Conservation (phyloP, 495 filamentous ascomycete species). For the Apiosordaria backusii region DNA sequence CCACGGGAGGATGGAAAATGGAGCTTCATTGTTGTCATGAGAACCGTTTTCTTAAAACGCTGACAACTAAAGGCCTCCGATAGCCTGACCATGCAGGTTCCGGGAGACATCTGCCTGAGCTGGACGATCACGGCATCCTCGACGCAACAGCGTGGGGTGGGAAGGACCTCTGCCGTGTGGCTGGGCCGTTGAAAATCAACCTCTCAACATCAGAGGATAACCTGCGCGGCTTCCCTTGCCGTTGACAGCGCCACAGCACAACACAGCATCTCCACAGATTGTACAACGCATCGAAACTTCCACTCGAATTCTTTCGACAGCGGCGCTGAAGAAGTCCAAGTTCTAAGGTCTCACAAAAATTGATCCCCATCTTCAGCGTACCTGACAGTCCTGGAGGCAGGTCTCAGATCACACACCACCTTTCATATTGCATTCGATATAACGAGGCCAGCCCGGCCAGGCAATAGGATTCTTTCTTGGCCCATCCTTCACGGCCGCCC, state of each 20-base stretch:
- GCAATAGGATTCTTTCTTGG: background rate
- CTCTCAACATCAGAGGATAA: background rate
- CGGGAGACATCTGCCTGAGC: background rate
- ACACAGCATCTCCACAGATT: background rate
- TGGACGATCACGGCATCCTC: background rate
- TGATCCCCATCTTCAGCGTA: background rate
- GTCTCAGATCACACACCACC: background rate
- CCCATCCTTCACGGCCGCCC: background rate
- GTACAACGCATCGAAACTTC: background rate
- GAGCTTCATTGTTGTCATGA: background rate
- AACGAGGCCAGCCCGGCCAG: background rate
- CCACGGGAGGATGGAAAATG: background rate
- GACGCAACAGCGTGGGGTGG: background rate
- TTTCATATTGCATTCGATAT: background rate
- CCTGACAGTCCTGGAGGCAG: background rate
- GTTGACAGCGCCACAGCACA: conserved; percentile 2
- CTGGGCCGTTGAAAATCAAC: conserved; percentile 10
- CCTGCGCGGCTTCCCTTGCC: background rate
- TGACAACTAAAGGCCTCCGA: background rate
- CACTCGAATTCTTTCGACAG: background rate
- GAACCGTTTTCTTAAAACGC: background rate
- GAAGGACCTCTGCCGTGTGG: conserved; percentile 13
- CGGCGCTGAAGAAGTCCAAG: background rate
- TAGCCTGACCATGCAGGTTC: too few species aligned
- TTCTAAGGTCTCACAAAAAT: background rate